phyloP scores from a whole-genome alignment of 1,139 yeast genomes.

The Williopsis jadinii region DNA sequence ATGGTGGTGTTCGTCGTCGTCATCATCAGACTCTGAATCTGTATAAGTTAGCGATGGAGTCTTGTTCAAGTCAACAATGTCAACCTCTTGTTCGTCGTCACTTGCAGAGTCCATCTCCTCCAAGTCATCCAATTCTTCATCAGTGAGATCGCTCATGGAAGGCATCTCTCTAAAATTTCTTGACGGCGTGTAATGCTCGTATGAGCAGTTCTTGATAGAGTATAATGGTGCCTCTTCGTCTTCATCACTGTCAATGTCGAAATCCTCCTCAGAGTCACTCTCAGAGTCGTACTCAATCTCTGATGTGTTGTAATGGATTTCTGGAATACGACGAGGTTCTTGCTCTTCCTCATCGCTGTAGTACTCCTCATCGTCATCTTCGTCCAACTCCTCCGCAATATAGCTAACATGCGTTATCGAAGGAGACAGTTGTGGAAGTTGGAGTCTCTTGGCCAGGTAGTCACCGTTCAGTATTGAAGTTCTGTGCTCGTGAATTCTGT shows the following conservation, averaged over 20 bases:
- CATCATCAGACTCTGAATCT: conserved; percentile 13
- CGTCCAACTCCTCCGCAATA: conserved; percentile 20
- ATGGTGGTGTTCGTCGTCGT: background rate
- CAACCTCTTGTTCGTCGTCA: conserved; percentile 14
- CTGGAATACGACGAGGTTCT: conserved; percentile 2
- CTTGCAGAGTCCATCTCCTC: conserved; percentile 8
- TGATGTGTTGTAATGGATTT: conserved; percentile 6
- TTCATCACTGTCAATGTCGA: background rate
- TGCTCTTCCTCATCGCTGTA: conserved; percentile 13
- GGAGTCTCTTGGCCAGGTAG: conserved; percentile 4
- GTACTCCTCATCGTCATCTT: conserved; percentile 12
- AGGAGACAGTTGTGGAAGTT: conserved; percentile 4
- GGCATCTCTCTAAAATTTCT: conserved; percentile 16
- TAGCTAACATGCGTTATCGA: conserved; percentile 11
- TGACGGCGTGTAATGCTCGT: background rate
- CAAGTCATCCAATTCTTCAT: conserved; percentile 13
- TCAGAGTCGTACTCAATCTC: conserved; percentile 7
- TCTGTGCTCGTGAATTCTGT: conserved; percentile 21
- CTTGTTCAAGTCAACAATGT: conserved; percentile 15
- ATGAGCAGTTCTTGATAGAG: conserved; percentile 1
- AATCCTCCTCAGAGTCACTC: conserved; percentile 6
- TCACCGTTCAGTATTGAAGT: conserved; percentile 8
- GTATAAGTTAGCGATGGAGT: conserved; percentile 18
- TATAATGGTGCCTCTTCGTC: conserved; percentile 1
- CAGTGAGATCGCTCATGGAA: conserved; percentile 14